Evolutionary conservation across 257 asterid species (phyloP).

Genomic region (Salvia splendens): DNA sequence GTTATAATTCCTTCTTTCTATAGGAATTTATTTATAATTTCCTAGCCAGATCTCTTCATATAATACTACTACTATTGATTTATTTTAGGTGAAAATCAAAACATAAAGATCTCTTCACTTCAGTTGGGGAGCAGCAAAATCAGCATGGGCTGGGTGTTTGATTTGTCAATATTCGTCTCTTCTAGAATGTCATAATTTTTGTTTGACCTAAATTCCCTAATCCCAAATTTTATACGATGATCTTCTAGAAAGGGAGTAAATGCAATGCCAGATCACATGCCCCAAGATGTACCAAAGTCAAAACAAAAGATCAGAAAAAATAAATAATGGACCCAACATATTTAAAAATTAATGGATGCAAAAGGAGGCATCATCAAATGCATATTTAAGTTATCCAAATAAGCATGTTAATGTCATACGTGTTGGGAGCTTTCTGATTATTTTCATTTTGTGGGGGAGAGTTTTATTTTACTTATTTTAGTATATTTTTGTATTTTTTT

Average conservation of each 20-base stretch:
- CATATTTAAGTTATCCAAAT: neutral
- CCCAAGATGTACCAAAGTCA: neutral
- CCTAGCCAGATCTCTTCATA: neutral
- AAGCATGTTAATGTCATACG: neutral
- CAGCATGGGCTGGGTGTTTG: constrained; percentile 3
- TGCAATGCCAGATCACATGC: constrained; percentile 1
- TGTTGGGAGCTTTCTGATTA: neutral
- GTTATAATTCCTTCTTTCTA: no score
- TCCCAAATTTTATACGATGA: neutral
- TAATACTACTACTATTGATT: neutral
- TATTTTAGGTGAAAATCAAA: neutral
- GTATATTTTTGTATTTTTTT: neutral
- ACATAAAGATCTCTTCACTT: neutral
- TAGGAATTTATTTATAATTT: no score
- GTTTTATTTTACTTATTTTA: neutral
- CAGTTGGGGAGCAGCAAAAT: constrained; percentile 11
- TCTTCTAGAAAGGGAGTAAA: constrained; percentile 14
- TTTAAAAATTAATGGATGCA: neutral
- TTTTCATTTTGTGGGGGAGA: neutral
- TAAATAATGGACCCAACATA: neutral
- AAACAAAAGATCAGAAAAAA: neutral
- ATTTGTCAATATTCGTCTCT: constrained; percentile 29
- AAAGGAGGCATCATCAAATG: neutral
- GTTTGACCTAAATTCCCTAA: neutral
- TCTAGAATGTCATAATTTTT: constrained; percentile 31